phyloP scores from a whole-genome alignment of 1,284 basidiomycete genomes.

The Pholiota adiposa region DNA sequence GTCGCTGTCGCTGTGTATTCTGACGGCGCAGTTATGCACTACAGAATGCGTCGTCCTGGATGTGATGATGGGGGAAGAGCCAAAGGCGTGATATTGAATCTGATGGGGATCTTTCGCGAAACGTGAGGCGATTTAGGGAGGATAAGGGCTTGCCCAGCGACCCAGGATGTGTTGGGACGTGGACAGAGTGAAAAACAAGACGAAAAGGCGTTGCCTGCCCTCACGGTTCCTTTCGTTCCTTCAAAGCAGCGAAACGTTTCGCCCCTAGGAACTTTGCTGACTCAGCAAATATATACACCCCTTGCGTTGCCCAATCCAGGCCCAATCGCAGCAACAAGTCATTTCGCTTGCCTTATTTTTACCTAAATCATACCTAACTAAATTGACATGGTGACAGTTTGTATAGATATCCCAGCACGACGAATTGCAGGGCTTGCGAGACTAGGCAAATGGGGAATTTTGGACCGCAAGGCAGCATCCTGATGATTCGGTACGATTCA shows the following conservation, averaged over 20 bases:
- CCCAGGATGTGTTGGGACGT: neutral
- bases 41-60: neutral
- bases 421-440: neutral
- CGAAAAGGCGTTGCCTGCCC: neutral
- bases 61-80: neutral
- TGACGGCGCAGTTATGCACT: neutral
- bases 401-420: neutral
- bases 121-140: neutral
- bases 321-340: neutral
- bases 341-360: neutral
- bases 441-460: slow-evolving; percentile 31
- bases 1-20: neutral
- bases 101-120: neutral
- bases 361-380: neutral
- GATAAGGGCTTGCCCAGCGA: too few species aligned
- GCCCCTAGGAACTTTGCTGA: slow-evolving; percentile 4
- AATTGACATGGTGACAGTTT: neutral
- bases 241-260: neutral
- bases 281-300: slow-evolving; percentile 10
- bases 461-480: slow-evolving; percentile 29
- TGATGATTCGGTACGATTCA: too few species aligned
- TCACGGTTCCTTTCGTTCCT: slow-evolving; percentile 10
- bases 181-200: neutral
- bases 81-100: neutral
- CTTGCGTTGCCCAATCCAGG: neutral